Evolutionary conservation across 2,329 filamentous ascomycete genomes (phyloP).

Genomic region (Aspergillus thermomutatus): DNA sequence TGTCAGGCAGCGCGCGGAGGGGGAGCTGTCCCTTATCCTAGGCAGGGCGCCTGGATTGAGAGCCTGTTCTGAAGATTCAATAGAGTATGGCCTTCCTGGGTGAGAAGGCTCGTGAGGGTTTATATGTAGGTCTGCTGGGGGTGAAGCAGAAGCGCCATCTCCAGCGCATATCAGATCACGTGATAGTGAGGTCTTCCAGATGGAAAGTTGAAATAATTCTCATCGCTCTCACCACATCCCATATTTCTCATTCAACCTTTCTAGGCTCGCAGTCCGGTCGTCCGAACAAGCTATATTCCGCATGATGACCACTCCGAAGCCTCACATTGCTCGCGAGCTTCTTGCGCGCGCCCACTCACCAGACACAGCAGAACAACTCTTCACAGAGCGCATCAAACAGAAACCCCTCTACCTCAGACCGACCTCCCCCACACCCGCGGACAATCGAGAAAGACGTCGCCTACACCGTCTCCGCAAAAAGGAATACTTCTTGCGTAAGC

Average conservation of each 20-base stretch:
- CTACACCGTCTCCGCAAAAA: conserved; percentile 46
- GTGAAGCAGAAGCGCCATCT: background rate
- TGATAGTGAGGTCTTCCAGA: background rate
- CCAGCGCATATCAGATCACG: background rate
- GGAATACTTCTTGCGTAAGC: conserved; percentile 44
- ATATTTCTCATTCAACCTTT: background rate
- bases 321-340: conserved; percentile 58
- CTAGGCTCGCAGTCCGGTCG: background rate
- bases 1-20: no score
- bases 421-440: conserved; percentile 62
- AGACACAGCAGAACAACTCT: conserved; percentile 67
- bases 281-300: background rate
- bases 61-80: no score
- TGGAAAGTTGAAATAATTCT: background rate
- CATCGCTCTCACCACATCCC: background rate
- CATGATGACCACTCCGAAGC: conserved; percentile 23
- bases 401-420: conserved; percentile 76
- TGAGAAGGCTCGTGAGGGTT: no score
- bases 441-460: conserved; percentile 54
- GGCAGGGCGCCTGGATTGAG: no score
- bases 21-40: no score
- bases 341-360: conserved; percentile 77
- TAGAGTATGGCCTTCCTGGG: no score
- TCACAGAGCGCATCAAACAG: conserved; percentile 76
- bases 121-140: no score